These are phyloP conservation scores for Hypoxylon sp. DNA, from an alignment of 2,329 filamentous ascomycete genomes.

Conservation along the genomic window DNA sequence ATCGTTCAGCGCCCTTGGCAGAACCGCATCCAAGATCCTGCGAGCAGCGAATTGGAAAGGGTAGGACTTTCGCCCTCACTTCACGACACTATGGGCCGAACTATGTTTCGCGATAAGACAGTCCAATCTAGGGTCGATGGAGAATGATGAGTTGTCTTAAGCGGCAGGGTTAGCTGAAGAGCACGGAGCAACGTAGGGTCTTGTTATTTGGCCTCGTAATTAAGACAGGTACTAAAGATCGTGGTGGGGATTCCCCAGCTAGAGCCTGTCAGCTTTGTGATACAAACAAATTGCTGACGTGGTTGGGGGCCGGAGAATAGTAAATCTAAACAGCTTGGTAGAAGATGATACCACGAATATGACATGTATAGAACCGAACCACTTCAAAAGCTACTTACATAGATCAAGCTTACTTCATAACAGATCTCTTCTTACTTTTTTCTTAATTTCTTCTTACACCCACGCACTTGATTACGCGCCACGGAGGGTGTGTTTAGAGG, in stretches of 20 bases:
- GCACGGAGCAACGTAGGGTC: constrained; percentile 39
- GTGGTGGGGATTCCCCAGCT: constrained; percentile 25
- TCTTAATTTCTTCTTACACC: constrained; percentile 4
- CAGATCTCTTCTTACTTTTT: not conserved
- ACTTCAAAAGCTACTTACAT: not conserved
- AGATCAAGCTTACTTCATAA: not conserved
- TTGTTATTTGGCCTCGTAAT: constrained; percentile 33
- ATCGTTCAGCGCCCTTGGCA: constrained; percentile 40
- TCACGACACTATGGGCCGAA: constrained; percentile 26
- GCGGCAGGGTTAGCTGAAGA: constrained; percentile 28
- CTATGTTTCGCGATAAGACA: constrained; percentile 31
- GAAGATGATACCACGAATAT: constrained; percentile 6
- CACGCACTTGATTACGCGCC: not conserved
- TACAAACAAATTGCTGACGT: constrained; percentile 39
- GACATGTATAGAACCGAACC: constrained; percentile 2
- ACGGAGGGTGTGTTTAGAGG: constrained; percentile 31
- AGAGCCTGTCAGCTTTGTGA: constrained; percentile 31
- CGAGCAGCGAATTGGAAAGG: constrained; percentile 29
- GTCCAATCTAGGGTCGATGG: constrained; percentile 18
- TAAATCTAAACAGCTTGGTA: not conserved
- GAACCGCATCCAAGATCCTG: constrained; percentile 28
- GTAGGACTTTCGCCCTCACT: constrained; percentile 19
- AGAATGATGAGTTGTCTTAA: constrained; percentile 38
- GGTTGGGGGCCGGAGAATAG: constrained; percentile 12
- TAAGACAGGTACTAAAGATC: constrained; percentile 25